These are phyloP conservation scores for Phytophthora gonapodyides DNA, from an alignment of 352 stramenopile species.

Conservation along the genomic window DNA sequence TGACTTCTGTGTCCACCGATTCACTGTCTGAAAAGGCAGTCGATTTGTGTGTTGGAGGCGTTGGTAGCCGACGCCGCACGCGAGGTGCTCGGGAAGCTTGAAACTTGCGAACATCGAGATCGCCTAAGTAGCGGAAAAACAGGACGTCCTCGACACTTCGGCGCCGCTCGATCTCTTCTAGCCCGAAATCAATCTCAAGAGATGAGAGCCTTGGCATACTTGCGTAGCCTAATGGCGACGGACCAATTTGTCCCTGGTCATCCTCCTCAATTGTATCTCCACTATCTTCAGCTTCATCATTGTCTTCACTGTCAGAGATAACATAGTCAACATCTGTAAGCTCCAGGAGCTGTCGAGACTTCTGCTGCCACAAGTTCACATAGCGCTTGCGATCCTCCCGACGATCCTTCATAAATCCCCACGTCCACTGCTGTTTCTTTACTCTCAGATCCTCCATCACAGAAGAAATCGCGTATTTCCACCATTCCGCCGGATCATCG, in stretches of 20 bases:
- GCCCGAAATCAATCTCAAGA: constrained; percentile 35
- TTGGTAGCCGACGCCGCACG: constrained; percentile 29
- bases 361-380: constrained; percentile 65
- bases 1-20: constrained; percentile 79
- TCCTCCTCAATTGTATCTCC: constrained; percentile 22
- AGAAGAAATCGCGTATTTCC: constrained; percentile 77
- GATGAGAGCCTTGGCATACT: constrained; percentile 24
- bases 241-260: constrained; percentile 9
- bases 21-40: constrained; percentile 70
- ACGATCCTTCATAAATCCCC: constrained; percentile 83
- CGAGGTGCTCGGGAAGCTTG: constrained; percentile 27
- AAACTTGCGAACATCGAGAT: constrained; percentile 51
- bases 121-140: constrained; percentile 84
- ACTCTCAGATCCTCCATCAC: constrained; percentile 59
- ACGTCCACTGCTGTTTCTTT: constrained; percentile 80
- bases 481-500: constrained; percentile 72
- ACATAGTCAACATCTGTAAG: constrained; percentile 42
- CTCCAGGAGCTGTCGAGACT: constrained; percentile 35
- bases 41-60: constrained; percentile 53
- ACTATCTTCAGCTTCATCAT: constrained; percentile 41
- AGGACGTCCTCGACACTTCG: constrained; percentile 81
- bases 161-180: constrained; percentile 80
- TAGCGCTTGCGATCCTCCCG: constrained; percentile 80
- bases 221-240: constrained; percentile 10
- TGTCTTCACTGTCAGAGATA: constrained; percentile 63